These are phyloP conservation scores for Vickermania ingenoplastis DNA, from an alignment of 208 protist species.

Conservation along the genomic window DNA sequence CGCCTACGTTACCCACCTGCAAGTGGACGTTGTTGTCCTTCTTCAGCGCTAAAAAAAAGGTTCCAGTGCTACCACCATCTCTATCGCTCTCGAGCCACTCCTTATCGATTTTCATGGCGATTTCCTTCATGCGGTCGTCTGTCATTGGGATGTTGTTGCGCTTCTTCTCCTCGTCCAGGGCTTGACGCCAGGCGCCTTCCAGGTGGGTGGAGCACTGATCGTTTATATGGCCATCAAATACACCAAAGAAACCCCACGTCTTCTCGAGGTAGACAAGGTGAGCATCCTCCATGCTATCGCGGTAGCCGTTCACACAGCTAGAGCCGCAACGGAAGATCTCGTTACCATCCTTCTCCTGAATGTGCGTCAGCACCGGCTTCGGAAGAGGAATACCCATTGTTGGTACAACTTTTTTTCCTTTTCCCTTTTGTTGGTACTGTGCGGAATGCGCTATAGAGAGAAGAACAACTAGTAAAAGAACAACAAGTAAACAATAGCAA, in stretches of 20 bases:
- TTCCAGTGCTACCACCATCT: constrained; percentile 83
- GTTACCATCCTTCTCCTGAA: constrained; percentile 83
- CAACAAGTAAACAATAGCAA: too few relatives aligned
- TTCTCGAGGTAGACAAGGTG: constrained; percentile 71
- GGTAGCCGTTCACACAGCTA: constrained; percentile 86
- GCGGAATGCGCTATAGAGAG: neutral
- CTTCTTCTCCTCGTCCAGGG: constrained; percentile 49
- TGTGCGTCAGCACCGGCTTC: constrained; percentile 84
- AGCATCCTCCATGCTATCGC: constrained; percentile 87
- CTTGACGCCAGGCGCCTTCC: constrained; percentile 56
- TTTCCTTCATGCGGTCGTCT: constrained; percentile 75
- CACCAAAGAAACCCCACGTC: constrained; percentile 85
- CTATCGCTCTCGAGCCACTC: constrained; percentile 64
- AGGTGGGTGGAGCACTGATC: constrained; percentile 78
- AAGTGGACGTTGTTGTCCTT: constrained; percentile 61
- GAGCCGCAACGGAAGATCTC: constrained; percentile 80
- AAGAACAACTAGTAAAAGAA: too few relatives aligned
- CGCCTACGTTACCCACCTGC: constrained; percentile 90
- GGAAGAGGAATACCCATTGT: constrained; percentile 86
- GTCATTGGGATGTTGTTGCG: constrained; percentile 53
- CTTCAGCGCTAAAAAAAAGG: constrained; percentile 76
- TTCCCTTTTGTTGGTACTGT: neutral
- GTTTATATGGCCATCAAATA: constrained; percentile 88
- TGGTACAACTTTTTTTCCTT: neutral
- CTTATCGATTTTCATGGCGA: constrained; percentile 74